These are phyloP conservation scores for Zoysia pacifica DNA, from an alignment of 176 grass and related monocot species.

Conservation along the genomic window DNA sequence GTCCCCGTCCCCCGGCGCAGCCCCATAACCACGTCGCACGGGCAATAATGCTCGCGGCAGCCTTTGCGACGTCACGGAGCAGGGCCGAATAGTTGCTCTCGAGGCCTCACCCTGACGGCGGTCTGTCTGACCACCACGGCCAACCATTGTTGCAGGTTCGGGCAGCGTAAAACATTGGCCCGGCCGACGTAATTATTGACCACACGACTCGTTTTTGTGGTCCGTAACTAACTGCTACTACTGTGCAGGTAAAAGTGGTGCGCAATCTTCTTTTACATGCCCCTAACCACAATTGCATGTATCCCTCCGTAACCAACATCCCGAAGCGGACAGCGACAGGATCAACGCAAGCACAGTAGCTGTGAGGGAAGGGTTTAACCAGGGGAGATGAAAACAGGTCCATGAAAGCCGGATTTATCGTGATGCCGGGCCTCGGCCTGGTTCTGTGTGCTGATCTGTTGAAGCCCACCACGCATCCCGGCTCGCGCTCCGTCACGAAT, in stretches of 20 bases:
- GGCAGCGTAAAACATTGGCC: background rate
- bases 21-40: background rate
- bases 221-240: background rate
- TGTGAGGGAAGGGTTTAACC: background rate
- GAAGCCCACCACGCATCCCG: too few relatives aligned
- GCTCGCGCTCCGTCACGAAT: too few relatives aligned
- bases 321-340: background rate
- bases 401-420: too few relatives aligned
- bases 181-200: background rate
- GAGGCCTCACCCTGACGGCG: background rate
- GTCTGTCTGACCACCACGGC: background rate
- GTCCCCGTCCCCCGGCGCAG: too few relatives aligned
- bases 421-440: too few relatives aligned
- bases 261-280: background rate
- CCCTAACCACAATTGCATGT: background rate
- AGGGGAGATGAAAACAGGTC: background rate
- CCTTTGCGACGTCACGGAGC: background rate
- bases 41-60: background rate
- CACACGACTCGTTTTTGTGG: background rate
- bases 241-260: slow-evolving; percentile 2
- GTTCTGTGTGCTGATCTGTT: too few relatives aligned
- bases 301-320: background rate
- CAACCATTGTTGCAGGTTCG: background rate
- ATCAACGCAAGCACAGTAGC: background rate
- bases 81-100: background rate